Evolutionary conservation across 2,329 filamentous ascomycete genomes (phyloP), one percentile per base, ranked within the genome.

Genomic region (Neofusicoccum sp.): DNA sequence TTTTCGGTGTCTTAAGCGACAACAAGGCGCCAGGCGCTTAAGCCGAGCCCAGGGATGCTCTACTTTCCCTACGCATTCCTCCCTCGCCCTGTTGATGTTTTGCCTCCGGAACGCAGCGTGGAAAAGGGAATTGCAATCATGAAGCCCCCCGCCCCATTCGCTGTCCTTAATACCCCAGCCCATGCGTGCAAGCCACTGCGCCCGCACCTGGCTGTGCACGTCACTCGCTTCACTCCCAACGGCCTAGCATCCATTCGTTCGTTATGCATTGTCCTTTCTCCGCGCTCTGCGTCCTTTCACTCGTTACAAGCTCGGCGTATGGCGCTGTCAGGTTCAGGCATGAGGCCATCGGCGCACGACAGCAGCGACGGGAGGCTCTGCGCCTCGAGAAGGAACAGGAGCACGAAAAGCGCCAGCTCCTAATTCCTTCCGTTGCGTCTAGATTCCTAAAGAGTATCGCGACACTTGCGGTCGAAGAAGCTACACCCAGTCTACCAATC

Each of bases 201-300:
- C 37, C 37, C 28, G 37, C 37, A 45, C 31, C 45, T n/a, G 39
- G 31, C 54, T 58, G 54, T 58, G 54, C 39, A 45, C 34, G n/a
- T 58, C 54, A 41, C 16, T 58, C 54, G 41, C 54, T 58, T 36
- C 41, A 45, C 37, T 43, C 48, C 22, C n/a, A 29, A 22, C 54
- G 36, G 39, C 14, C 9, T 31, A 41, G 14, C 14, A 28, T 39
- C 34, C 50, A 28, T 31, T 49, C 50, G 39, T 33, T 56, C 48
- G 34, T 56, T 39, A 63, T 56, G 50, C 48, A 37, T 56, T 33
- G 37, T n/a, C 29, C 33, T 29, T 63, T 43, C 33, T 33, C 41
- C 31, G 50, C 61, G 50, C 49, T 63, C n/a, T 56, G 50, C 50
- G 61, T 50, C 8, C 50, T 63, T 63, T 28, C 61, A 5, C 43